Evolutionary conservation across 805 yeast genomes (phyloP).

Genomic region (Saccharomycopsis lassenensis): DNA sequence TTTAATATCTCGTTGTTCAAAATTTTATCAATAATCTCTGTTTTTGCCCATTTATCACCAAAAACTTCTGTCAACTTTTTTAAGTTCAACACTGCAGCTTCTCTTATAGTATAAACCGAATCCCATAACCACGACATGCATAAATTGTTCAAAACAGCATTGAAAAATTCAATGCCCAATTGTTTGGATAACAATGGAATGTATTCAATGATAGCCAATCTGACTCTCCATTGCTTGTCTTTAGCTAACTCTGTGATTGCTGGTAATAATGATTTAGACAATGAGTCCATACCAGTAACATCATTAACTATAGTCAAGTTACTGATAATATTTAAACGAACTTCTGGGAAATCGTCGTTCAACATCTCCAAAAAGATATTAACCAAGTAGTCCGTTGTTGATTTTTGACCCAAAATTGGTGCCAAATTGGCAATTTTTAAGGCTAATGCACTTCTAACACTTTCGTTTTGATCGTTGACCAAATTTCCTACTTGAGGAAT

Average conservation of each 20-base stretch:
- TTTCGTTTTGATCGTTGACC: slow-evolving; percentile 85
- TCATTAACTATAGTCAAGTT: slow-evolving; percentile 87
- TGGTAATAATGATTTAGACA: slow-evolving; percentile 82
- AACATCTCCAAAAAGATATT: slow-evolving; percentile 90
- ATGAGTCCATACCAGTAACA: slow-evolving; percentile 81
- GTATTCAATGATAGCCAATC: slow-evolving; percentile 93
- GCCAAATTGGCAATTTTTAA: slow-evolving; percentile 79
- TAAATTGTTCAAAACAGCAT: slow-evolving; percentile 78
- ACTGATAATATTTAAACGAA: slow-evolving; percentile 85
- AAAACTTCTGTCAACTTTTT: slow-evolving; percentile 73
- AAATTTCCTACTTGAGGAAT: slow-evolving; percentile 76
- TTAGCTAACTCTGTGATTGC: slow-evolving; percentile 94
- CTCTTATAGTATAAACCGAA: slow-evolving; percentile 90
- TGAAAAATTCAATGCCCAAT: slow-evolving; percentile 86
- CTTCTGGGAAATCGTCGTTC: slow-evolving; percentile 95
- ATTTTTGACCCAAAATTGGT: slow-evolving; percentile 73
- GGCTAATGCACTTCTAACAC: slow-evolving; percentile 88
- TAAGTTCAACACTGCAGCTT: slow-evolving; percentile 85
- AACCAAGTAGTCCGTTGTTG: slow-evolving; percentile 68
- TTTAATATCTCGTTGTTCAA: slow-evolving; percentile 32
- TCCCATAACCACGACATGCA: slow-evolving; percentile 99
- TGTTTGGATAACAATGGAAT: slow-evolving; percentile 92
- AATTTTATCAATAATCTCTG: slow-evolving; percentile 69
- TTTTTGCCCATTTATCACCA: slow-evolving; percentile 89
- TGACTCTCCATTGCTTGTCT: slow-evolving; percentile 95